A percentile compares a stretch with the other conserved stretches of the same genome.
These are phyloP conservation scores for Penicillium coffeae DNA, from an alignment of 495 filamentous ascomycete species.

Conservation along the genomic window DNA sequence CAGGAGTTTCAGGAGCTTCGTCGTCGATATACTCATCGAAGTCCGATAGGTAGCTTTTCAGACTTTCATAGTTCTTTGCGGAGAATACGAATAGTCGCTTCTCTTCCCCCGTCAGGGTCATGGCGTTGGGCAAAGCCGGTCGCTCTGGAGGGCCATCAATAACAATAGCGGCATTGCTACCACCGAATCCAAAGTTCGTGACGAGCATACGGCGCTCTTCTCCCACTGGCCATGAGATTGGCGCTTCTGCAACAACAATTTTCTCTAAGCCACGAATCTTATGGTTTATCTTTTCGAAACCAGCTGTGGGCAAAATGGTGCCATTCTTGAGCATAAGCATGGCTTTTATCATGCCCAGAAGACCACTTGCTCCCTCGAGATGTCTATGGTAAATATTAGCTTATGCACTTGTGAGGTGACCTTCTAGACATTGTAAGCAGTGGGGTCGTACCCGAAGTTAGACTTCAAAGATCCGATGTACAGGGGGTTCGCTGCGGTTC, in stretches of 20 bases:
- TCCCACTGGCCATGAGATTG: not conserved
- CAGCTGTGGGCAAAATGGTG: slow-evolving; percentile 49
- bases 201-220: not conserved
- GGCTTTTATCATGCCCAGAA: slow-evolving; percentile 57
- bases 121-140: not conserved
- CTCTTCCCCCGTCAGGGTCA: too few relatives aligned
- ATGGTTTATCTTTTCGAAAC: slow-evolving; percentile 20
- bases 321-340: slow-evolving; percentile 49
- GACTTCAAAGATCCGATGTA: slow-evolving; percentile 43
- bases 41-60: not conserved
- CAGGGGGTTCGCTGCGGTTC: slow-evolving; percentile 10
- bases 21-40: not conserved
- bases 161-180: not conserved
- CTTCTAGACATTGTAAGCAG: too few relatives aligned
- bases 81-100: not conserved
- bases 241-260: not conserved
- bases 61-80: not conserved
- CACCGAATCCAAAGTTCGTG: not conserved
- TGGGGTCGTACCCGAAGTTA: slow-evolving; percentile 51
- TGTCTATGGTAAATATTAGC: too few relatives aligned
- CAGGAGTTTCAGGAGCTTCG: too few relatives aligned
- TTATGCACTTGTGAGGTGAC: too few relatives aligned
- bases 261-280: slow-evolving; percentile 5
- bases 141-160: not conserved
- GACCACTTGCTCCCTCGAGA: slow-evolving; percentile 49